Percentiles rank a stretch among this genome's conserved stretches.
Evolutionary conservation across 164 flowering plant genomes (phyloP).

Genomic region (Pachysandra terminalis): DNA sequence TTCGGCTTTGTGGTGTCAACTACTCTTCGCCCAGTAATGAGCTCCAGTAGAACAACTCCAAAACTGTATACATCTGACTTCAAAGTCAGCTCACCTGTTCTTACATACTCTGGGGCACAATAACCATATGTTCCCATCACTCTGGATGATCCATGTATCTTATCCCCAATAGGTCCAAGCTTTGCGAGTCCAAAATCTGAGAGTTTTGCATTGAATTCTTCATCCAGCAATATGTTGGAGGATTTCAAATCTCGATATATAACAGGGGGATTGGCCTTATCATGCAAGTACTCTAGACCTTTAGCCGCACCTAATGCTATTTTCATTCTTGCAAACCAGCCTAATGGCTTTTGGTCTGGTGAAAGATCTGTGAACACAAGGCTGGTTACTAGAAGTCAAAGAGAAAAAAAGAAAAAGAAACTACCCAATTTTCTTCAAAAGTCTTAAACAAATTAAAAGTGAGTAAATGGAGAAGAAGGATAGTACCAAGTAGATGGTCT

Average conservation of each 20-base stretch:
- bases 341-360: conserved; percentile 30
- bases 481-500: conserved; percentile 35
- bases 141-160: conserved; percentile 40
- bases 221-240: conserved; percentile 57
- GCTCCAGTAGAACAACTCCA: conserved; percentile 64
- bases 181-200: conserved; percentile 66
- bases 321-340: conserved; percentile 55
- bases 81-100: conserved; percentile 46
- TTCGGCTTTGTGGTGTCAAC: conserved; percentile 54
- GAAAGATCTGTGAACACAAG: conserved; percentile 24
- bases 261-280: conserved; percentile 58
- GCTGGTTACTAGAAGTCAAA: not conserved
- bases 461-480: not conserved
- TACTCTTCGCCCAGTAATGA: conserved; percentile 66
- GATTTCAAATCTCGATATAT: conserved; percentile 61
- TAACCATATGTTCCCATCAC: conserved; percentile 75
- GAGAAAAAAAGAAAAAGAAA: too few species aligned
- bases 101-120: conserved; percentile 64
- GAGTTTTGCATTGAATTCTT: conserved; percentile 47
- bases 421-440: not conserved
- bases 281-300: conserved; percentile 66
- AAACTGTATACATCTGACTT: conserved; percentile 71
- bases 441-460: not conserved
- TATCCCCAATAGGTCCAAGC: conserved; percentile 43
- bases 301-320: conserved; percentile 58